These are phyloP conservation scores for Helotiales sp. DNA, from an alignment of 2,329 filamentous ascomycete species.

Conservation along the genomic window DNA sequence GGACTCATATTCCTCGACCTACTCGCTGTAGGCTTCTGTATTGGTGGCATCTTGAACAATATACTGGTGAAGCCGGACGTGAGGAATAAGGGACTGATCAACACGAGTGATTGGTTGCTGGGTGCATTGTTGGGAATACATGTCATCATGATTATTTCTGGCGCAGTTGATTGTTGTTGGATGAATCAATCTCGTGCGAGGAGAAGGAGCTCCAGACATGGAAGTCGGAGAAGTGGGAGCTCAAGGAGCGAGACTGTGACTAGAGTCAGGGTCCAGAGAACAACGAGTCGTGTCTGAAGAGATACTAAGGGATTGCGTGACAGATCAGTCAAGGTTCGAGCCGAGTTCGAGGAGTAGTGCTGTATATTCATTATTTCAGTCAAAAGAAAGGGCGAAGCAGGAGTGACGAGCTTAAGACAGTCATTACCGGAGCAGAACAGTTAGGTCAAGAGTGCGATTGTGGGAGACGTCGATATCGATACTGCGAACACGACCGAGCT, in stretches of 20 bases:
- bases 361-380: too few relatives aligned
- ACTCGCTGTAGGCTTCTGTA: conserved; percentile 5
- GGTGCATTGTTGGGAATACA: conserved; percentile 4
- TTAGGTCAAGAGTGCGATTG: too few relatives aligned
- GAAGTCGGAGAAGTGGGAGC: not conserved
- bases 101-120: conserved; percentile 5
- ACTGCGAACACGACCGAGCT: too few relatives aligned
- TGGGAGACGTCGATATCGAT: too few relatives aligned
- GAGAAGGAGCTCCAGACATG: not conserved
- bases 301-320: too few relatives aligned
- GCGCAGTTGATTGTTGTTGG: not conserved
- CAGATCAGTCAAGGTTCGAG: too few relatives aligned
- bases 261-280: not conserved
- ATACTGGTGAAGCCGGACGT: conserved; percentile 20
- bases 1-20: conserved; percentile 6
- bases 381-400: too few relatives aligned
- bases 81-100: conserved; percentile 11
- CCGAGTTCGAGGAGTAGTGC: too few relatives aligned
- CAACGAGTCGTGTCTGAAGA: not conserved
- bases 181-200: not conserved
- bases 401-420: too few relatives aligned
- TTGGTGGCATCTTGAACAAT: conserved; percentile 7
- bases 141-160: not conserved
- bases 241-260: not conserved
- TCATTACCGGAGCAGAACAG: too few relatives aligned